A percentile compares a stretch with the other conserved stretches of the same genome.
Evolutionary conservation across 176 grass and related monocot species (phyloP).

Genomic region (Zizania latifolia): DNA sequence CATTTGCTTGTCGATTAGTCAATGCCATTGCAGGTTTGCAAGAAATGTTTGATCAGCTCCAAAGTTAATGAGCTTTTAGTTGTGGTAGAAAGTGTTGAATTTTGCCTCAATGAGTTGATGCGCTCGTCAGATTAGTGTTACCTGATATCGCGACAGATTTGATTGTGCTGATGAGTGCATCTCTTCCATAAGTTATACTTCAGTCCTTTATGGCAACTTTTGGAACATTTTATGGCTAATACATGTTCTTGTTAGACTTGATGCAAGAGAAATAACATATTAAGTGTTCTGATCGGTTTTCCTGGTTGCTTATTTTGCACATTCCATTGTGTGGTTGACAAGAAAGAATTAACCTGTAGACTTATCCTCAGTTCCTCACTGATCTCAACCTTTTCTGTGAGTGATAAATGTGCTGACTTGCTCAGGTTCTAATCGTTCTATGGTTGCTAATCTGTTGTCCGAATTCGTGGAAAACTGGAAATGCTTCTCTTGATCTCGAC

Average conservation of each 20-base stretch:
- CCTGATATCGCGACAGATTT: background rate
- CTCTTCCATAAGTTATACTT: background rate
- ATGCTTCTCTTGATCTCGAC: background rate
- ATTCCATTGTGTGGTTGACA: background rate
- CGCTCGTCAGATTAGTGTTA: background rate
- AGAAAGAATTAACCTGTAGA: background rate
- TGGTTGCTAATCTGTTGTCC: background rate
- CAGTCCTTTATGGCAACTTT: too few species aligned
- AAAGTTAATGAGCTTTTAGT: background rate
- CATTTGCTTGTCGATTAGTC: background rate
- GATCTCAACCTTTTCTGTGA: background rate
- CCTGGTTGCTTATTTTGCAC: background rate
- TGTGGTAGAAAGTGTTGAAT: background rate
- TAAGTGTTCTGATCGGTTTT: background rate
- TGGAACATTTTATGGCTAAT: background rate
- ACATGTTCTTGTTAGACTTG: background rate
- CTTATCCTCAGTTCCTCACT: background rate
- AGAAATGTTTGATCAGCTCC: conserved; percentile 10
- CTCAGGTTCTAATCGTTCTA: background rate
- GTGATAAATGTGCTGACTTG: background rate
- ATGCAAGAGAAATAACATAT: background rate
- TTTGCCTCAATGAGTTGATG: background rate
- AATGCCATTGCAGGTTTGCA: conserved; percentile 1
- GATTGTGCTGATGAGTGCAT: background rate
- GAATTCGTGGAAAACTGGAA: background rate